phyloP scores from a whole-genome alignment of 108 stramenopile genomes.

The Thalassiosira profunda region DNA sequence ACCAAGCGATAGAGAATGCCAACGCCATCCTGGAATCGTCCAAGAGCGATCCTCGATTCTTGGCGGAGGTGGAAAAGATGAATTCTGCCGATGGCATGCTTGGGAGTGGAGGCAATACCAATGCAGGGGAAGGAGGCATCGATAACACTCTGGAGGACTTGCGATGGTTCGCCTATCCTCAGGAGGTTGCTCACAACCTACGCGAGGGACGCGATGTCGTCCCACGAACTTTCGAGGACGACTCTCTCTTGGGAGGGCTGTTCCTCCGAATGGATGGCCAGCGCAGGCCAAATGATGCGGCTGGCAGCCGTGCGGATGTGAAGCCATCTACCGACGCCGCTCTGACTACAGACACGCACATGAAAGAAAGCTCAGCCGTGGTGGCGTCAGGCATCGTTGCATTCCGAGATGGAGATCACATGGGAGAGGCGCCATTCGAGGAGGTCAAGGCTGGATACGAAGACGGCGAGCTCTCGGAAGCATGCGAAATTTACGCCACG shows the following conservation, averaged over 20 bases:
- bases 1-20: conserved; percentile 64
- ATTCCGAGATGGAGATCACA: conserved; percentile 82
- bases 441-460: conserved; percentile 77
- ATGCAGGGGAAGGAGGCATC: conserved; percentile 26
- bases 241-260: conserved; percentile 54
- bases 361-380: too few species aligned
- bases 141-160: conserved; percentile 64
- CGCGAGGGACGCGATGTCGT: conserved; percentile 55
- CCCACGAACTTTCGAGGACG: conserved; percentile 56
- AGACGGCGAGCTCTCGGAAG: conserved; percentile 74
- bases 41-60: conserved; percentile 58
- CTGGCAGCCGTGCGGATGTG: too few species aligned
- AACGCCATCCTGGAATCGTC: conserved; percentile 60
- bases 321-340: neutral
- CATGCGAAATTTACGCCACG: conserved; percentile 56
- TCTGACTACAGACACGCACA: neutral
- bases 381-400: conserved; percentile 27
- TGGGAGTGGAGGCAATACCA: conserved; percentile 42
- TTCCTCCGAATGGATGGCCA: conserved; percentile 21
- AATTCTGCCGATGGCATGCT: conserved; percentile 48
- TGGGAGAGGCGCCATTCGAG: conserved; percentile 65
- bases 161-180: conserved; percentile 85
- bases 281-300: conserved; percentile 1
- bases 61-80: conserved; percentile 84
- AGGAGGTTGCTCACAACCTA: conserved; percentile 59